Percentiles rank a stretch among this genome's conserved stretches.
Conservation (phyloP, 345 rosid species). For the Boechera retrofracta region DNA sequence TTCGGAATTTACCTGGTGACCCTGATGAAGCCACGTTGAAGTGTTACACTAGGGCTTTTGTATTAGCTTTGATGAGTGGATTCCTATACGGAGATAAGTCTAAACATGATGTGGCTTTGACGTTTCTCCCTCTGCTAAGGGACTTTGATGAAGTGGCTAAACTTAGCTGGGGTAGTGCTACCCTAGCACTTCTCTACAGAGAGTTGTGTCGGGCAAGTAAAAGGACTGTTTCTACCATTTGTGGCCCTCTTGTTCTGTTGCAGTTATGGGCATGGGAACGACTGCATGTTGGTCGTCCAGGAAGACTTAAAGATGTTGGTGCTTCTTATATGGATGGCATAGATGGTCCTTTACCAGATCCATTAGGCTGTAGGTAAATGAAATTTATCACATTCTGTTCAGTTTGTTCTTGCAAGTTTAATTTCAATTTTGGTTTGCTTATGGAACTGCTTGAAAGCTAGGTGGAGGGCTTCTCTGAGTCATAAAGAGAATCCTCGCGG, state of each 20-base stretch:
- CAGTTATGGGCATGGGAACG: conserved; percentile 53
- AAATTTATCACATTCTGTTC: background rate
- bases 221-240: conserved; percentile 49
- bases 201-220: conserved; percentile 51
- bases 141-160: conserved; percentile 44
- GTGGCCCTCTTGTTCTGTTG: conserved; percentile 51
- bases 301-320: conserved; percentile 47
- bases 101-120: conserved; percentile 49
- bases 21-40: conserved; percentile 46
- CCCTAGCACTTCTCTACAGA: conserved; percentile 49
- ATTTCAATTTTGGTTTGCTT: conserved; percentile 31
- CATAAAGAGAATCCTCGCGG: conserved; percentile 53
- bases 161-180: conserved; percentile 52
- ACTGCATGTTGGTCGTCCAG: conserved; percentile 50
- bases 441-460: conserved; percentile 43
- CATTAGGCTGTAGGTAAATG: conserved; percentile 51
- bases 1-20: conserved; percentile 41
- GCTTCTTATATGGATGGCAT: conserved; percentile 50
- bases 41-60: conserved; percentile 47
- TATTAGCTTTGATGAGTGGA: conserved; percentile 50
- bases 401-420: conserved; percentile 3
- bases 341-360: conserved; percentile 49
- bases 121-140: conserved; percentile 46
- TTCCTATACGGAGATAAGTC: conserved; percentile 50
- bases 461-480: conserved; percentile 53